Percentiles rank a stretch among this genome's conserved stretches.
phyloP scores from a whole-genome alignment of 495 filamentous ascomycete genomes.

The Trichocladium antarcticum region DNA sequence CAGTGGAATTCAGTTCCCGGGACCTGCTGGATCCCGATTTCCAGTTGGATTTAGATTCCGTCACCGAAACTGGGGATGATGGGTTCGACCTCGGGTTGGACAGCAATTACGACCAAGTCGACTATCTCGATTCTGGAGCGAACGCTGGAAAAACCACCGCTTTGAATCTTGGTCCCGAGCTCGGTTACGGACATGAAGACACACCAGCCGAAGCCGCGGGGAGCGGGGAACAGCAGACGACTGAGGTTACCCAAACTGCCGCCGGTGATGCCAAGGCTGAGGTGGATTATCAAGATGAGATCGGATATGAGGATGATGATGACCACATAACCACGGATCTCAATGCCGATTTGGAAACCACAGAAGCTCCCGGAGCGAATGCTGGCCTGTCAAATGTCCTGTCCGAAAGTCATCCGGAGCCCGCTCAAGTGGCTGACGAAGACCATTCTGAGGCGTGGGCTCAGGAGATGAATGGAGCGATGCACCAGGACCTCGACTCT shows the following conservation, averaged over 20 bases:
- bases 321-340: slow-evolving; percentile 4
- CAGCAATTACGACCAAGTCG: slow-evolving; percentile 8
- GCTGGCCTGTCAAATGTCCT: not conserved
- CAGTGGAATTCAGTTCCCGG: slow-evolving; percentile 7
- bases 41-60: slow-evolving; percentile 16
- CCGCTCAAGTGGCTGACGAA: not conserved
- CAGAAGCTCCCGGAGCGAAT: not conserved
- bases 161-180: slow-evolving; percentile 12
- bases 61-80: slow-evolving; percentile 13
- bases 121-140: not conserved
- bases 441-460: not conserved
- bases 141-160: not conserved
- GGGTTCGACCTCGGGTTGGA: slow-evolving; percentile 26
- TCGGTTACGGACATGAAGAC: slow-evolving; percentile 15
- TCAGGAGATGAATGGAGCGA: not conserved
- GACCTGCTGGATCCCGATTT: slow-evolving; percentile 23
- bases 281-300: slow-evolving; percentile 22
- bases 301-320: slow-evolving; percentile 26
- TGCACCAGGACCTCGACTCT: not conserved
- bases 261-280: not conserved
- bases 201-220: not conserved
- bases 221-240: not conserved
- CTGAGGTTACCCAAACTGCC: not conserved
- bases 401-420: not conserved
- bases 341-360: not conserved